Percentiles rank a stretch among this genome's conserved stretches.
Evolutionary conservation across 78 protist species (phyloP).

Genomic region (Ministeria vibrans): DNA sequence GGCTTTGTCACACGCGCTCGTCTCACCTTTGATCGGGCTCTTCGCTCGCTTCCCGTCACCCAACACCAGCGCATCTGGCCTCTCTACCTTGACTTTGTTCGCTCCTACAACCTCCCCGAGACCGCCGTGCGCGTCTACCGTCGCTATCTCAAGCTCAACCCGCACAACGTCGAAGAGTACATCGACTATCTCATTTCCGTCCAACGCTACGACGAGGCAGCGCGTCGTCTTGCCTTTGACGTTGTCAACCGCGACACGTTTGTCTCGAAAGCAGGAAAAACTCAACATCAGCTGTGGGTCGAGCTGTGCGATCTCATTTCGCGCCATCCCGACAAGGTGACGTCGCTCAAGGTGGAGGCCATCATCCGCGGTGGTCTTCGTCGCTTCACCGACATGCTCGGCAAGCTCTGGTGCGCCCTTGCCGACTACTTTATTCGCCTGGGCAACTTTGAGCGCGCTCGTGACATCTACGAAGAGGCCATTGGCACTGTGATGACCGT

Average conservation of each 20-base stretch:
- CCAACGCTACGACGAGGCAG: constrained; percentile 69
- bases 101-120: constrained; percentile 49
- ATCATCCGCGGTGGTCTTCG: constrained; percentile 70
- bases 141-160: constrained; percentile 62
- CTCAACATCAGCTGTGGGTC: constrained; percentile 88
- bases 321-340: constrained; percentile 41
- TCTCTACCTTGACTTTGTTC: constrained; percentile 70
- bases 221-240: constrained; percentile 24
- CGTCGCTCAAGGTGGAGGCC: constrained; percentile 46
- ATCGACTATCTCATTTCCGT: constrained; percentile 61
- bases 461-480: constrained; percentile 95
- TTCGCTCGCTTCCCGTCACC: constrained; percentile 91
- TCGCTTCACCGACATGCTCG: constrained; percentile 77
- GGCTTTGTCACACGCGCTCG: constrained; percentile 71
- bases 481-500: constrained; percentile 73
- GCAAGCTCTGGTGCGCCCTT: constrained; percentile 87
- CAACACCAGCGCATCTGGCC: constrained; percentile 95
- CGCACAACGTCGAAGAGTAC: constrained; percentile 76
- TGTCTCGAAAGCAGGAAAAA: constrained; percentile 41
- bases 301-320: constrained; percentile 83
- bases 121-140: constrained; percentile 76
- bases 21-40: constrained; percentile 87
- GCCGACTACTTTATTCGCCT: constrained; percentile 84
- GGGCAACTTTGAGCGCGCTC: constrained; percentile 92
- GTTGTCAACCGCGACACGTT: constrained; percentile 60